Evolutionary conservation across 1,284 basidiomycete species (phyloP).

Genomic region (Sporisorium exsertum): DNA sequence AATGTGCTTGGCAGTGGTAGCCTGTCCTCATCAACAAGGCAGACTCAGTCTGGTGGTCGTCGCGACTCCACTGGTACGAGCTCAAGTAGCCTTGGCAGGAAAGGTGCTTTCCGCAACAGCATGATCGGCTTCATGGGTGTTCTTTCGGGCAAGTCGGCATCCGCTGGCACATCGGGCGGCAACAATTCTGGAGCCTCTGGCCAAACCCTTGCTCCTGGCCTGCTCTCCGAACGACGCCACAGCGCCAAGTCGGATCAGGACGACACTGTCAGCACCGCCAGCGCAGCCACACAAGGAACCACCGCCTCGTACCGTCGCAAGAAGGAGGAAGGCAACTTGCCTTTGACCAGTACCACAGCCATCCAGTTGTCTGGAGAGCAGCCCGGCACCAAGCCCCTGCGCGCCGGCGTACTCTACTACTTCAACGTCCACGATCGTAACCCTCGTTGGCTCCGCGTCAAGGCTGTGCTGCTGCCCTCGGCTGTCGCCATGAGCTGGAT

Average conservation of each 20-base stretch:
- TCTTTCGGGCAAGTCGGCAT: conserved; percentile 24
- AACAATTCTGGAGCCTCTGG: conserved; percentile 1
- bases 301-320: conserved; percentile 48
- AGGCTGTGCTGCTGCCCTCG: conserved; percentile 55
- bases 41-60: conserved; percentile 2
- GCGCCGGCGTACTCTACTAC: conserved; percentile 54
- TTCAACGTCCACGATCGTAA: conserved; percentile 57
- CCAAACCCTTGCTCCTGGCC: conserved; percentile 11
- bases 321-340: conserved; percentile 48
- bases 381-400: conserved; percentile 38
- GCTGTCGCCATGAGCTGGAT: conserved; percentile 65
- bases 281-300: conserved; percentile 48
- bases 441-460: conserved; percentile 57
- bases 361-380: conserved; percentile 42
- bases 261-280: conserved; percentile 39
- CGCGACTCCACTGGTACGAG: conserved; percentile 8
- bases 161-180: not conserved
- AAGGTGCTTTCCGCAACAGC: conserved; percentile 46
- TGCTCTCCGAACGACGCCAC: conserved; percentile 30
- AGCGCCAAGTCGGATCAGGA: conserved; percentile 43
- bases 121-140: conserved; percentile 47
- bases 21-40: conserved; percentile 5
- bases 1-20: conserved; percentile 23
- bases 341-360: conserved; percentile 33
- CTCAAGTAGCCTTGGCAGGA: conserved; percentile 24